Percentiles rank a stretch among this genome's conserved stretches.
These are phyloP conservation scores for Alternaria longipes DNA, from an alignment of 2,329 filamentous ascomycete genomes.

Conservation along the genomic window DNA sequence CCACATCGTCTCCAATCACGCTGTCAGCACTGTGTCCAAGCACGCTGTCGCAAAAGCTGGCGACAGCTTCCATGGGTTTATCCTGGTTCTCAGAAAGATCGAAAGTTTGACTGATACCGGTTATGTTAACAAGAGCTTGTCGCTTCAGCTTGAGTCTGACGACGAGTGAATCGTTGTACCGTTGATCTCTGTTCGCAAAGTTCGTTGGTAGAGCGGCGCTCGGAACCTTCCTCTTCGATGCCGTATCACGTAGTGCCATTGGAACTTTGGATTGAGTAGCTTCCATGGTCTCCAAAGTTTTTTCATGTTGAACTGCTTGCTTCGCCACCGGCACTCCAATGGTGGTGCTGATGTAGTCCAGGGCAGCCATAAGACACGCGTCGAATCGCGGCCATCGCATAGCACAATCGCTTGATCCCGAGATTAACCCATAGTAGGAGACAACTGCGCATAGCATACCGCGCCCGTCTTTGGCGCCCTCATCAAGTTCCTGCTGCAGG, in stretches of 20 bases:
- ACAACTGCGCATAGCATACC: constrained; percentile 4
- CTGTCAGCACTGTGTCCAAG: neutral
- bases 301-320: neutral
- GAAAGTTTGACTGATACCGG: neutral
- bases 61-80: neutral
- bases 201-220: neutral
- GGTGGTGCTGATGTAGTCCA: neutral
- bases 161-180: neutral
- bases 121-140: neutral
- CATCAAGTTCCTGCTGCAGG: neutral
- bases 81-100: neutral
- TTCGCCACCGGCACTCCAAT: neutral
- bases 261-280: neutral
- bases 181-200: neutral
- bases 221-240: neutral
- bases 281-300: neutral
- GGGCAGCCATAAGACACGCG: neutral
- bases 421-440: neutral
- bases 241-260: neutral
- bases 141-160: neutral
- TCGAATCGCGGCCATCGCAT: constrained; percentile 1
- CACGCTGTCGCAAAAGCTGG: neutral
- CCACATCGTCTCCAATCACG: neutral
- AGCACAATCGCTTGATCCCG: neutral
- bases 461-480: neutral